Base-by-base conservation (phyloP, 176 grass and related monocot genomes). In the Saccharum spontaneum region DNA sequence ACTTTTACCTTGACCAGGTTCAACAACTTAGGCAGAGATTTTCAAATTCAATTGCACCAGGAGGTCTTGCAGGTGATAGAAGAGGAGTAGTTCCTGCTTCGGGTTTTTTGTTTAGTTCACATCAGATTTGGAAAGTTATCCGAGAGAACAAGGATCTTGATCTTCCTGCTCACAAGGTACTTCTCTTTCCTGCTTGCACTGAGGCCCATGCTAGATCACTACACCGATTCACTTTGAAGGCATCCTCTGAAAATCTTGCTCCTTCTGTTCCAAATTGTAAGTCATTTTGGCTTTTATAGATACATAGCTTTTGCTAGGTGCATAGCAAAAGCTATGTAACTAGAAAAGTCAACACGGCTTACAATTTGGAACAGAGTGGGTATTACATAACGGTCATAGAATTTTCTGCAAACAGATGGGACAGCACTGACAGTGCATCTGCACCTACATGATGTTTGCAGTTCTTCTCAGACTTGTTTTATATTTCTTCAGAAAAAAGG, bases 131-230 rank as follows among this genome's bases (percentile, higher is more conserved):
- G 96, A 90, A 94, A 89, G 90, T 98, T 68, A 95, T 98, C 44
- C 65, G 86, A 81, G 96, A 98, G 84, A 95, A 98, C 69, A 98
- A 90, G 80, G 97, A 98, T 83, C 97, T 98, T 78, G 89, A 95
- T 84, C 93, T 98, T 81, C 96, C 97, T 89, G 97, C 97, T 94
- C 97, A 98, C 88, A 98, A 98, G 93, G 97, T 98, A 91, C 11
- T 44, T 86, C 2, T 46, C 6, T 63, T 78, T 81, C 37, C 61
- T 22, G 4, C 18, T 76, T 40, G 22, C n/a, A 74, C 44, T 46
- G 80, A 79, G 55, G 23, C 8, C 36, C 71, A 79, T 64, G 22
- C n/a, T 83, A 41, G n/a, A 79, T 68, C 14, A 2, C 12, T 83
- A 73, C 24, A 70, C 46, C 2, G 2, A 39, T 39, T 69, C 22